Evolutionary conservation across 2,329 filamentous ascomycete species (phyloP), one percentile per base, ranked within the genome.

Genomic region (Ophiosphaerella korrae): DNA sequence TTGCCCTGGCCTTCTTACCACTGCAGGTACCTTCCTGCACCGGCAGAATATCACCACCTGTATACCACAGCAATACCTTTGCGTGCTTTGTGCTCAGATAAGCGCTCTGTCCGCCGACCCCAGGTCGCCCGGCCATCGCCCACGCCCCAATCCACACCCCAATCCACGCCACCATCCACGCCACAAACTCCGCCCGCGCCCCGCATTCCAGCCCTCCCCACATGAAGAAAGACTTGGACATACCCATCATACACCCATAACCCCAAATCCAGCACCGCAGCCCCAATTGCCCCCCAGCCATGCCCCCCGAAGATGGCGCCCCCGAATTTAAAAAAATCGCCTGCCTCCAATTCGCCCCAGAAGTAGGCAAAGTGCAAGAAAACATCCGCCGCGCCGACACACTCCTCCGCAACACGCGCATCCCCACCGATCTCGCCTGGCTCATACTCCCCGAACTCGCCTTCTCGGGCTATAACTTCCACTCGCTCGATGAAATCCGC

Each of bases 391-490:
- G 81, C 14, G 89, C 89, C 53, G 85, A 92, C 57, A 73, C 79
- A 0, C 78, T 92, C 3, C 74, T 93, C 9, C 78, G 74, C 14
- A 77, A 67, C 23, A 80, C 82, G 79, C 52, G 48, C 13, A 59
- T 70, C 14, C 70, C 67, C 1, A 35, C 50, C 31, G 66, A 68
- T 74, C 67, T 92, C 1, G 88, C 91, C 65, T 78, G 92, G 26
- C 77, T 94, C 0, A 84, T 93, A 0, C 75, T 93, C 0, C 89
- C 90, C 0, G 90, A 93, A 67, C 75, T 93, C 70, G 88, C 89
- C 1, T 91, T 93, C 66, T 82, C 84, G 84, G 88, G 90, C 26
- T 94, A 92, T 76, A 92, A 92, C 68, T 93, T 92, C 75, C 81
- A 82, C 36, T 88, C 86, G 0, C 70, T 90, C 2, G 75, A 82